Conservation (phyloP, 2,329 filamentous ascomycete genomes). For the Orbilia quercus region DNA sequence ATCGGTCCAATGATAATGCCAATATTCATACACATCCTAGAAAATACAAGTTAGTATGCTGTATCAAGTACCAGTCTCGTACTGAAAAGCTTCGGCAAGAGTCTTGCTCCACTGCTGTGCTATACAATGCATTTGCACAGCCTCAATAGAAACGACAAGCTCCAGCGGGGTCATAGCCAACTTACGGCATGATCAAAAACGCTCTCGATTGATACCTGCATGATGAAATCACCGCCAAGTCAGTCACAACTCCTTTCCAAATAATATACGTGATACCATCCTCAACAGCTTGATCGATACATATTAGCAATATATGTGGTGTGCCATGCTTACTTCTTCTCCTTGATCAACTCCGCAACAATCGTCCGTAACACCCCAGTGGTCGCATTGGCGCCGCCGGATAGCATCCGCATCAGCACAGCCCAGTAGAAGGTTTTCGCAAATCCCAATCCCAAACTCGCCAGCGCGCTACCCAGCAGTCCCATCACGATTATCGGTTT, state of each 20-base stretch:
- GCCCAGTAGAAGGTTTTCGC: conserved; percentile 72
- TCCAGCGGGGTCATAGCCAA: conserved; percentile 9
- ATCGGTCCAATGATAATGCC: conserved; percentile 72
- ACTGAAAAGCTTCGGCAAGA: too few relatives aligned
- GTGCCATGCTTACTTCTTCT: conserved; percentile 71
- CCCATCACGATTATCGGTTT: conserved; percentile 84
- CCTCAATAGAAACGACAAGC: conserved; percentile 8
- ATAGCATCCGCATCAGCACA: conserved; percentile 74
- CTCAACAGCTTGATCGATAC: too few relatives aligned
- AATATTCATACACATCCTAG: conserved; percentile 74
- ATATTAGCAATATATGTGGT: conserved; percentile 42
- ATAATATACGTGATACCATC: conserved; percentile 8
- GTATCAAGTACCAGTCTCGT: too few relatives aligned
- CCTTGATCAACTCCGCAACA: conserved; percentile 77
- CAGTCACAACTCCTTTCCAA: neutral
- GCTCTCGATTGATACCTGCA: conserved; percentile 61
- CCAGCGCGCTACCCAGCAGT: conserved; percentile 74
- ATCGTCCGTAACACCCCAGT: conserved; percentile 80
- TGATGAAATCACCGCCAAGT: neutral
- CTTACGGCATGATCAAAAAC: conserved; percentile 64
- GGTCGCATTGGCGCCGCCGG: conserved; percentile 77
- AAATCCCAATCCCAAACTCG: conserved; percentile 76
- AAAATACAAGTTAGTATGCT: conserved; percentile 64
- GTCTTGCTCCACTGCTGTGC: conserved; percentile 67
- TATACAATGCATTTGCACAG: conserved; percentile 62